Percentiles rank a stretch among this genome's conserved stretches.
These are phyloP conservation scores for Isatis lusitanica DNA, from an alignment of 441 rosid genomes.

Conservation along the genomic window DNA sequence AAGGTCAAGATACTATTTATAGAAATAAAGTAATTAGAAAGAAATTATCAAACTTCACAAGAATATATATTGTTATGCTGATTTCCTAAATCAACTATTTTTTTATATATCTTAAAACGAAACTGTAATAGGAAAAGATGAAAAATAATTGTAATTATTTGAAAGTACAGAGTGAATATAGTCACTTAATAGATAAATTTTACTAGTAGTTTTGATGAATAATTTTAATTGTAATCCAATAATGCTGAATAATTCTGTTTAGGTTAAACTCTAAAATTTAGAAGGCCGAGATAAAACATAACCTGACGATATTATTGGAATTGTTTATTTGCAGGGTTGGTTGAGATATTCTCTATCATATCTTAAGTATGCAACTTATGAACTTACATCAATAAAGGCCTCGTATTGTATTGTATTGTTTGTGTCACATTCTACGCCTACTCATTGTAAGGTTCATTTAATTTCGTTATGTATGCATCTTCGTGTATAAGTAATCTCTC, in stretches of 20 bases:
- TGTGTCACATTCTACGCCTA: constrained; percentile 8
- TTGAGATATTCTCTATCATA: constrained; percentile 18
- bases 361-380: not conserved
- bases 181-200: not conserved
- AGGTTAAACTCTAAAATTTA: not conserved
- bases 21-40: not conserved
- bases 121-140: not conserved
- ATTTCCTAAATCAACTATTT: not conserved
- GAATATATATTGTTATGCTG: not conserved
- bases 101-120: not conserved
- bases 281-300: not conserved
- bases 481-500: not conserved
- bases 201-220: not conserved
- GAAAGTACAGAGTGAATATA: not conserved
- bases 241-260: not conserved
- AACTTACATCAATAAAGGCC: constrained; percentile 22
- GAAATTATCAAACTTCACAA: not conserved
- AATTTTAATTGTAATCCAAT: not conserved
- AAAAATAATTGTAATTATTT: not conserved
- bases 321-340: constrained; percentile 28
- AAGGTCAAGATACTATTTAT: not conserved
- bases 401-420: not conserved
- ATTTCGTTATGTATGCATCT: constrained; percentile 2
- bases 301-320: not conserved
- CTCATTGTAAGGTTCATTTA: constrained; percentile 5